These are phyloP conservation scores for Gracilaria domingensis DNA, from an alignment of 23 red algal genomes.

Conservation along the genomic window DNA sequence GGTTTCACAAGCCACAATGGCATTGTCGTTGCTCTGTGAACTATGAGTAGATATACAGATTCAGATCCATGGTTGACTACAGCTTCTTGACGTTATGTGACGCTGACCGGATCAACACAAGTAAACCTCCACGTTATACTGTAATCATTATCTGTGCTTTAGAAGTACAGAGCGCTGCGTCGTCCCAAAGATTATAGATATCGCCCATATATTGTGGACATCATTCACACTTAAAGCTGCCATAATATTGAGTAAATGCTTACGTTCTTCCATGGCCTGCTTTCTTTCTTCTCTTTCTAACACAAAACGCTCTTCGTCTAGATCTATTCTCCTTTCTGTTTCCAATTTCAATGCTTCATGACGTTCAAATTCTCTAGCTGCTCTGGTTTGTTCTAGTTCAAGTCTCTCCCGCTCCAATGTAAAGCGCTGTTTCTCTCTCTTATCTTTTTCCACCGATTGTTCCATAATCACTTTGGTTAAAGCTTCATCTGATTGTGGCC, in stretches of 20 bases:
- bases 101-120: too few relatives aligned
- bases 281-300: constrained; percentile 1
- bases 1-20: too few relatives aligned
- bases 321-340: neutral
- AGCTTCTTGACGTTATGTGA: too few relatives aligned
- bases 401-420: neutral
- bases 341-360: neutral
- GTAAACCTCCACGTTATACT: too few relatives aligned
- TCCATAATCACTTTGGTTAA: neutral
- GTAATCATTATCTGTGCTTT: too few relatives aligned
- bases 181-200: too few relatives aligned
- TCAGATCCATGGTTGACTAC: too few relatives aligned
- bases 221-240: neutral
- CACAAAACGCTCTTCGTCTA: neutral
- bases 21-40: too few relatives aligned
- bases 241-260: neutral
- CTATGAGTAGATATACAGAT: too few relatives aligned
- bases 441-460: neutral
- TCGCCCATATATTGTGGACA: too few relatives aligned
- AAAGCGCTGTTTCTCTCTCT: neutral
- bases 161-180: too few relatives aligned
- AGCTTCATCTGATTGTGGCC: neutral
- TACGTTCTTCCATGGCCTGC: neutral
- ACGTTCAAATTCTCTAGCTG: neutral
- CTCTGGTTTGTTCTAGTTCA: neutral